Conservation (phyloP, 2,329 filamentous ascomycete species). For the Penicillium brasilianum region DNA sequence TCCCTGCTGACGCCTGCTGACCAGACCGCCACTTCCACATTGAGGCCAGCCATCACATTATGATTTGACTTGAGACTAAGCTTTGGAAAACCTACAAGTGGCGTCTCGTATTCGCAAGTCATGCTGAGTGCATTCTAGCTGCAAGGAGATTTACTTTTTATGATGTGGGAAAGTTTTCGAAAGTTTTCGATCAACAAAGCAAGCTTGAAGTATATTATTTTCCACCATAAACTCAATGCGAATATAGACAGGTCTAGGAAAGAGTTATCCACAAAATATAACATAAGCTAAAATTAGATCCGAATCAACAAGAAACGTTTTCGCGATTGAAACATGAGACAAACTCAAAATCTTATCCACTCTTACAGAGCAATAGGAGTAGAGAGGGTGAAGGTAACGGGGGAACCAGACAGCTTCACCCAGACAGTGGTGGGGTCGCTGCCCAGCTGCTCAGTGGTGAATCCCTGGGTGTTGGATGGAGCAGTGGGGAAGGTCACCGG, state of each 20-base stretch:
- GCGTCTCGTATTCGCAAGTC: slow-evolving; percentile 1
- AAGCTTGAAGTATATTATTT: neutral
- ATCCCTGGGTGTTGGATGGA: slow-evolving; percentile 51
- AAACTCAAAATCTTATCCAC: neutral
- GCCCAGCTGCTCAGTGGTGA: slow-evolving; percentile 60
- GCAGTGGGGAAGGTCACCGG: slow-evolving; percentile 60
- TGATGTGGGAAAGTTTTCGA: neutral
- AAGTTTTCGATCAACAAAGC: neutral
- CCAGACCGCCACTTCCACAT: slow-evolving; percentile 1
- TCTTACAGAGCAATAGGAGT: slow-evolving; percentile 42
- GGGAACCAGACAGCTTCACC: slow-evolving; percentile 52
- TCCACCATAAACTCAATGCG: slow-evolving; percentile 2
- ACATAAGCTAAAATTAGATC: neutral
- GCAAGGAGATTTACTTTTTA: neutral
- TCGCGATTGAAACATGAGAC: neutral
- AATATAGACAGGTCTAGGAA: slow-evolving; percentile 1
- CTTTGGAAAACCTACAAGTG: neutral
- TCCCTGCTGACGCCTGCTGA: neutral
- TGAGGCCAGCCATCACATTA: neutral
- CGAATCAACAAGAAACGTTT: neutral
- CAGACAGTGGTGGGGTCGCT: slow-evolving; percentile 59
- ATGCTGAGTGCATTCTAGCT: neutral
- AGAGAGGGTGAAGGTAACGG: slow-evolving; percentile 53
- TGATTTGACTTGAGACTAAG: neutral
- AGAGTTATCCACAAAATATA: neutral